phyloP scores from a whole-genome alignment of 495 filamentous ascomycete species.

The Lophiotrema nucula region DNA sequence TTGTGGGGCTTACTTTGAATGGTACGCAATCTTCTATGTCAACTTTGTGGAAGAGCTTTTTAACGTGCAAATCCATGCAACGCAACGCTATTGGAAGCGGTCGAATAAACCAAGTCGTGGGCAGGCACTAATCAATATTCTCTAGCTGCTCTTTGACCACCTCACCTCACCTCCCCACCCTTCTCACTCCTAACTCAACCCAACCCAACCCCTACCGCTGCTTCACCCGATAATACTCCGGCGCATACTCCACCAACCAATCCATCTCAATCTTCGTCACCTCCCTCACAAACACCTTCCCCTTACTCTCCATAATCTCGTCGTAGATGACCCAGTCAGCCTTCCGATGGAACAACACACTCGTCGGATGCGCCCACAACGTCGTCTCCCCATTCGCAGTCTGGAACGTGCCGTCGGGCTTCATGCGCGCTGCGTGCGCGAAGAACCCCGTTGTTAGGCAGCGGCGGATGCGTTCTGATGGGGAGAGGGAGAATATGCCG shows the following conservation, averaged over 20 bases:
- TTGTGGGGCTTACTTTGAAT: too few relatives aligned
- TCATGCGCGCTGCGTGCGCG: conserved; percentile 93
- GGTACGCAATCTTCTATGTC: too few relatives aligned
- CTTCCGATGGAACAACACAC: conserved; percentile 90
- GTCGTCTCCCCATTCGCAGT: conserved; percentile 71
- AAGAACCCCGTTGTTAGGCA: conserved; percentile 93
- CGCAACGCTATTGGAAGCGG: too few relatives aligned
- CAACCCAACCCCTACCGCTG: conserved; percentile 4
- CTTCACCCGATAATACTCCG: conserved; percentile 67
- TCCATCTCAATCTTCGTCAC: conserved; percentile 86
- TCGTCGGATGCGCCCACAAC: conserved; percentile 87
- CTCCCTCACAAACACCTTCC: conserved; percentile 89
- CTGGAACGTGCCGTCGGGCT: conserved; percentile 86
- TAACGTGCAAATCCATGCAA: too few relatives aligned
- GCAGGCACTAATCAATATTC: too few relatives aligned
- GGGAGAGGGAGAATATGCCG: conserved; percentile 22
- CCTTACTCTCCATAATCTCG: conserved; percentile 87
- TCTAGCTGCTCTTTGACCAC: background rate
- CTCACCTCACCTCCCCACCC: background rate
- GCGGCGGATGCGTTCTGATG: conserved; percentile 71
- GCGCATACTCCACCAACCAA: conserved; percentile 88
- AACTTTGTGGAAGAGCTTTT: too few relatives aligned
- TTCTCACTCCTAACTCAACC: background rate
- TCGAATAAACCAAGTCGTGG: too few relatives aligned
- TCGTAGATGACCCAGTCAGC: conserved; percentile 98